A percentile compares a stretch with the other conserved stretches of the same genome.
These are phyloP conservation scores for Starmerella stellata DNA, from an alignment of 805 yeast species.

Conservation along the genomic window DNA sequence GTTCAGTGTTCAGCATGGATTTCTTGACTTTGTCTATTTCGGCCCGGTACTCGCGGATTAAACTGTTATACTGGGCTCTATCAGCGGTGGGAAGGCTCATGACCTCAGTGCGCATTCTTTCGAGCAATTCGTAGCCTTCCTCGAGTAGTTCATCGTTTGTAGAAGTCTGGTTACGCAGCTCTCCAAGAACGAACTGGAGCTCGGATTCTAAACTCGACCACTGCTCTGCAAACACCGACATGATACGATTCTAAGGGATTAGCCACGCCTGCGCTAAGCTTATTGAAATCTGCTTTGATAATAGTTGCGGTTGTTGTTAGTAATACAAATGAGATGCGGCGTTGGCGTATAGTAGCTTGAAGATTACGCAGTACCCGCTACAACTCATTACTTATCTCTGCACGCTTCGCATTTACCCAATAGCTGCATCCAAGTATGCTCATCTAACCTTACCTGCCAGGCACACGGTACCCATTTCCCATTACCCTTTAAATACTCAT, in stretches of 20 bases:
- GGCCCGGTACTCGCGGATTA: slow-evolving; percentile 50
- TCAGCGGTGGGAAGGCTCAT: slow-evolving; percentile 61
- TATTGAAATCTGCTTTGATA: background rate
- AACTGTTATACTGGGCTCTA: slow-evolving; percentile 55
- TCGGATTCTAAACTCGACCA: slow-evolving; percentile 53
- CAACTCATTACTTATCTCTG: no score
- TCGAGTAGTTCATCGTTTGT: slow-evolving; percentile 30
- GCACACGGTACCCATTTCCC: no score
- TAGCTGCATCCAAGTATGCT: no score
- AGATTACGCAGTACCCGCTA: no score
- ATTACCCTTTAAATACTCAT: no score
- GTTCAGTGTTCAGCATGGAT: slow-evolving; percentile 36
- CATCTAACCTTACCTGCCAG: no score
- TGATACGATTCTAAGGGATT: background rate
- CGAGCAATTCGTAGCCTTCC: slow-evolving; percentile 62
- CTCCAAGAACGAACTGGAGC: slow-evolving; percentile 39
- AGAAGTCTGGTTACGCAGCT: slow-evolving; percentile 19
- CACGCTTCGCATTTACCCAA: no score
- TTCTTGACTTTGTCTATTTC: slow-evolving; percentile 41
- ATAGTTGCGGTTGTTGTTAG: background rate
- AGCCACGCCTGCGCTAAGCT: slow-evolving; percentile 1
- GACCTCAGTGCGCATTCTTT: slow-evolving; percentile 75
- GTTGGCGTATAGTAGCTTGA: no score
- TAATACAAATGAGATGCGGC: background rate
- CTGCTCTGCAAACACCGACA: slow-evolving; percentile 24